phyloP scores from a whole-genome alignment of 768 basidiomycete genomes.

The Trametes cingulata region DNA sequence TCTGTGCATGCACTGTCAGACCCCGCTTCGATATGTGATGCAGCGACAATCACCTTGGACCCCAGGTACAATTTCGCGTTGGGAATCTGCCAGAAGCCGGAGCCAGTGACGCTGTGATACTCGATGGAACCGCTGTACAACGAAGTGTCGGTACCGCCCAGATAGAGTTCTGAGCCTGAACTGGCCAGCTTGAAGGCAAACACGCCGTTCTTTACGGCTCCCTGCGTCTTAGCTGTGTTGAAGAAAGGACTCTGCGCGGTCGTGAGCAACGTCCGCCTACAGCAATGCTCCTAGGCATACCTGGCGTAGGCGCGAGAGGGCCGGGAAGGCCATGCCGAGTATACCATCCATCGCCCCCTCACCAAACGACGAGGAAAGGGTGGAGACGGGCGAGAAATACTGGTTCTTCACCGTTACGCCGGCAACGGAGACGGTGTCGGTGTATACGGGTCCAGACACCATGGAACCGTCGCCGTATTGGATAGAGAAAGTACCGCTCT shows the following conservation, averaged over 20 bases:
- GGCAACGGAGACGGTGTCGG: conserved; percentile 37
- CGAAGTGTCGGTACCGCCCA: conserved; percentile 38
- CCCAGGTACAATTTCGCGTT: conserved; percentile 16
- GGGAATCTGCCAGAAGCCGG: conserved; percentile 33
- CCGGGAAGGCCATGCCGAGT: conserved; percentile 28
- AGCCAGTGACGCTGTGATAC: conserved; percentile 27
- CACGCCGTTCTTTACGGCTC: conserved; percentile 20
- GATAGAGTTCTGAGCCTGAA: conserved; percentile 34
- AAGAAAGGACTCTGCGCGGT: conserved; percentile 21
- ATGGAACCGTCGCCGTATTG: conserved; percentile 41
- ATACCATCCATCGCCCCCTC: conserved; percentile 23
- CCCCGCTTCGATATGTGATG: neutral
- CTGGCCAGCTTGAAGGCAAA: conserved; percentile 34
- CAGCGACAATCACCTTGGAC: neutral
- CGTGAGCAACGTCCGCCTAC: neutral
- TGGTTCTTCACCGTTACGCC: conserved; percentile 28
- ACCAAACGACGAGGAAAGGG: conserved; percentile 16
- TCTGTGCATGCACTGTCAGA: neutral
- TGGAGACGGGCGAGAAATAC: conserved; percentile 23
- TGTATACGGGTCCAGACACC: conserved; percentile 34
- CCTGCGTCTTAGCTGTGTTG: conserved; percentile 24
- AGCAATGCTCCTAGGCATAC: neutral
- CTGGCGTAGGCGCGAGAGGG: conserved; percentile 21
- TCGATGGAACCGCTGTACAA: conserved; percentile 37
- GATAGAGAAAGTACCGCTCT: conserved; percentile 34